Evolutionary conservation across 148 eudicot genomes (phyloP).

Genomic region (Silene conica): DNA sequence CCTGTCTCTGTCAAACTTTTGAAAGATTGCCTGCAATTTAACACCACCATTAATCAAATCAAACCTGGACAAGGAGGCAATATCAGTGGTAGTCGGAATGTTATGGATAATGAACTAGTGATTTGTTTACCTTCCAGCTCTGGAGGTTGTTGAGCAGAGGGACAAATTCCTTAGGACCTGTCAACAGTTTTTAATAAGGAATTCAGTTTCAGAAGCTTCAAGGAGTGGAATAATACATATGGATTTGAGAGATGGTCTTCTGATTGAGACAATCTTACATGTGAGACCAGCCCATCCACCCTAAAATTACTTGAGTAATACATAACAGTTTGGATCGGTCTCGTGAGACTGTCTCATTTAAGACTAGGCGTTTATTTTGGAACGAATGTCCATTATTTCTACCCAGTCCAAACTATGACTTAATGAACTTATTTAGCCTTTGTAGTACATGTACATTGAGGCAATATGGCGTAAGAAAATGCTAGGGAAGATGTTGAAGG

Average conservation of each 20-base stretch:
- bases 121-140: slow-evolving; percentile 22
- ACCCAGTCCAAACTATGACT: no score
- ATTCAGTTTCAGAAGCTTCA: not conserved
- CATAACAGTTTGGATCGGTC: not conserved
- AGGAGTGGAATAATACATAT: not conserved
- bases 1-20: slow-evolving; percentile 75
- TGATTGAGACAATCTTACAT: not conserved
- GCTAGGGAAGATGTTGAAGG: not conserved
- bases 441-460: no score
- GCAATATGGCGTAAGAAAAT: not conserved
- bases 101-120: not conserved
- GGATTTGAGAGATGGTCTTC: not conserved
- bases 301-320: not conserved
- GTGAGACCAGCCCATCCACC: not conserved
- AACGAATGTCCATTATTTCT: no score
- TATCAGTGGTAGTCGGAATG: not conserved
- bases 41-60: not conserved
- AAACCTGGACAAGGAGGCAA: not conserved
- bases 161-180: slow-evolving; percentile 20
- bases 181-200: not conserved
- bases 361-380: not conserved
- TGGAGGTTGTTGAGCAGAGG: slow-evolving; percentile 20
- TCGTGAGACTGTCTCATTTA: not conserved
- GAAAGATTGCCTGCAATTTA: slow-evolving; percentile 35
- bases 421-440: no score